Conservation (phyloP, 345 rosid genomes). For the Lumnitzera racemosa region DNA sequence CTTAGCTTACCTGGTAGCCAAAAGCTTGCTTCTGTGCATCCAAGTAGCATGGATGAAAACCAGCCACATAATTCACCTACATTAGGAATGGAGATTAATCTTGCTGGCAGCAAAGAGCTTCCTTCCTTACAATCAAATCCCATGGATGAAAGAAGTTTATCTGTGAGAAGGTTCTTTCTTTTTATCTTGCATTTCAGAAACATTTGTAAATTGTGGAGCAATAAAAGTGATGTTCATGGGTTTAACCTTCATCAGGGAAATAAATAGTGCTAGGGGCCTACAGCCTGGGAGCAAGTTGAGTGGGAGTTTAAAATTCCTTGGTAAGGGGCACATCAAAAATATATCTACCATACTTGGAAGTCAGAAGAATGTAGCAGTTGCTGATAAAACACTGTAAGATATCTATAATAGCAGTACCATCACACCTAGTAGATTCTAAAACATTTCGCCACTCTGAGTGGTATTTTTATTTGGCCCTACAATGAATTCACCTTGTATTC, state of each 20-base stretch:
- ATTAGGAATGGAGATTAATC: slow-evolving; percentile 17
- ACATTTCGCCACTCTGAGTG: too few species aligned
- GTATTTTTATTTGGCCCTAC: too few species aligned
- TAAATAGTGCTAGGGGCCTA: slow-evolving; percentile 9
- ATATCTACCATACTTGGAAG: slow-evolving; percentile 23
- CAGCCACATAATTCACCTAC: slow-evolving; percentile 20
- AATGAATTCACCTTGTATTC: too few species aligned
- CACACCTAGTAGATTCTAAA: not conserved
- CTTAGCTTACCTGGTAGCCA: slow-evolving; percentile 21
- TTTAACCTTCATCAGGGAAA: slow-evolving; percentile 25
- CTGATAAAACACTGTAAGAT: slow-evolving; percentile 24
- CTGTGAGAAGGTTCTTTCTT: not conserved
- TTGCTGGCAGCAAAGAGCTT: slow-evolving; percentile 20
- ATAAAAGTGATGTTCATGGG: not conserved
- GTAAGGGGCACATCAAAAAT: slow-evolving; percentile 8
- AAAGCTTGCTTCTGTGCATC: slow-evolving; percentile 11
- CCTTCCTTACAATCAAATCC: slow-evolving; percentile 3
- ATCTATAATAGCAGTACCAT: not conserved
- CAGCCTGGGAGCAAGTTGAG: slow-evolving; percentile 22
- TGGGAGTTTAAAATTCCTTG: slow-evolving; percentile 11
- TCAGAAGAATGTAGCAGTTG: slow-evolving; percentile 15
- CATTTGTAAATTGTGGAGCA: too few species aligned
- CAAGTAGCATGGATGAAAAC: slow-evolving; percentile 10
- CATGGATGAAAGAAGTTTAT: slow-evolving; percentile 1
- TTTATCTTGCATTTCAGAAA: too few species aligned